Evolutionary conservation across 495 filamentous ascomycete species (phyloP).

Genomic region (Hypoxylon rickii): DNA sequence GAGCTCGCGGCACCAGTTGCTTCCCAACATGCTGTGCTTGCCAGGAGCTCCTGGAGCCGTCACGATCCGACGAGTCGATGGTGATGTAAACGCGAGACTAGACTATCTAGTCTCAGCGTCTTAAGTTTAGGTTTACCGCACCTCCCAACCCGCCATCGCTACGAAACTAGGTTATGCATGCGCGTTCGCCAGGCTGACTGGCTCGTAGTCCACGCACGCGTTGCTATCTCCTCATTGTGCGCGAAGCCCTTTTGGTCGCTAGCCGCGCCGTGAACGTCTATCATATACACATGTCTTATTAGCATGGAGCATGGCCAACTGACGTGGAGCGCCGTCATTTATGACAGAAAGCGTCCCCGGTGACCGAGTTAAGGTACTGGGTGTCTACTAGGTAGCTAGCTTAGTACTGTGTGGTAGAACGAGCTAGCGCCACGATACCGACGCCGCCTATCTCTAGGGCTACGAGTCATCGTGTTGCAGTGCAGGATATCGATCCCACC

Average conservation of each 20-base stretch:
- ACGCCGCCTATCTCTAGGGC: no score
- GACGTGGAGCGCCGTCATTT: constrained; percentile 7
- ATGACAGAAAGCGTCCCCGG: neutral
- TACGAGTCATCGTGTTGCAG: neutral
- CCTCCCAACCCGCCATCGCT: constrained; percentile 8
- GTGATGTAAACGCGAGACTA: neutral
- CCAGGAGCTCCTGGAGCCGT: constrained; percentile 4
- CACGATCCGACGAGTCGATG: no score
- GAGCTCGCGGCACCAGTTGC: constrained; percentile 23
- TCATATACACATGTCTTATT: constrained; percentile 4
- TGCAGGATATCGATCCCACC: neutral
- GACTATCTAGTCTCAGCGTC: neutral
- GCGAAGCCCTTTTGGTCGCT: constrained; percentile 6
- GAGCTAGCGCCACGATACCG: constrained; percentile 1
- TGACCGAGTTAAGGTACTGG: neutral
- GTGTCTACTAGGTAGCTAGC: neutral
- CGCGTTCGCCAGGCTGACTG: neutral
- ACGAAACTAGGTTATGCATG: constrained; percentile 20
- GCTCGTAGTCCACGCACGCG: no score
- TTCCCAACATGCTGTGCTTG: constrained; percentile 8
- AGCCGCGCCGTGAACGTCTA: constrained; percentile 6
- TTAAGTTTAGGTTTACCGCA: constrained; percentile 1
- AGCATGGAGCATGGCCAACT: constrained; percentile 1
- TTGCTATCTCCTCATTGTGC: constrained; percentile 7
- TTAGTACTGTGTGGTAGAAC: no score